Conservation (phyloP, 371 early-diverging fungal species). For the Apophysomyces elegans region DNA sequence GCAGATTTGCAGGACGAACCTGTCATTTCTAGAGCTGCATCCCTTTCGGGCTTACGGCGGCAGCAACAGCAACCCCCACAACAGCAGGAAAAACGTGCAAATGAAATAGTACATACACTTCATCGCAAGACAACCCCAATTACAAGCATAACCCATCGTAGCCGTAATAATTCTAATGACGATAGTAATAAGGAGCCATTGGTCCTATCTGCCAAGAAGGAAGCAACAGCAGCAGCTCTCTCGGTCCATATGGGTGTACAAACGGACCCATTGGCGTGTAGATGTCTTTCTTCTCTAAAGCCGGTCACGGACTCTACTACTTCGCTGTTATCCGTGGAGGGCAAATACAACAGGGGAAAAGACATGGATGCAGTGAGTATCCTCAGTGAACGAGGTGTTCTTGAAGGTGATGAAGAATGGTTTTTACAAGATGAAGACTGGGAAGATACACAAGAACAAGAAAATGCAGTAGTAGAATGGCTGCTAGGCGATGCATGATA, state of each 20-base stretch:
- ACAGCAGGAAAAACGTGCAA: too few species aligned
- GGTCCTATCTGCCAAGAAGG: slow-evolving; percentile 13
- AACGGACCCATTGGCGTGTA: slow-evolving; percentile 23
- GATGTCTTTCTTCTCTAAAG: too few species aligned
- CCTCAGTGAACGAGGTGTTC: slow-evolving; percentile 18
- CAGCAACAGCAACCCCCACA: too few species aligned
- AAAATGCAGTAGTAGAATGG: slow-evolving; percentile 34
- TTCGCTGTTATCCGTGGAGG: neutral
- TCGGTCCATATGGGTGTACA: slow-evolving; percentile 25
- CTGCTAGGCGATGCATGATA: slow-evolving; percentile 27
- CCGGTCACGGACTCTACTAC: neutral
- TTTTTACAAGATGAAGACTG: slow-evolving; percentile 29
- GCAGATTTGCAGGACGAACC: slow-evolving; percentile 12
- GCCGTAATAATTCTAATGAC: too few species aligned
- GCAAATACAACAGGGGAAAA: slow-evolving; percentile 6
- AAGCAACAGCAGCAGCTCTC: slow-evolving; percentile 34
- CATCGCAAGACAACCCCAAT: too few species aligned
- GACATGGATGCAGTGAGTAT: slow-evolving; percentile 18
- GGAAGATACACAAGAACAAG: slow-evolving; percentile 27
- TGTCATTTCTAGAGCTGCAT: neutral
- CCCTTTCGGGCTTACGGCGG: too few species aligned
- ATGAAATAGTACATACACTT: too few species aligned
- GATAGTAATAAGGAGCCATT: too few species aligned
- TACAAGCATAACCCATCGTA: too few species aligned
- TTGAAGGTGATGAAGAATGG: slow-evolving; percentile 35